Percentiles rank a stretch among this genome's conserved stretches.
These are phyloP conservation scores for Pythium sp. DNA, from an alignment of 352 stramenopile species.

Conservation along the genomic window DNA sequence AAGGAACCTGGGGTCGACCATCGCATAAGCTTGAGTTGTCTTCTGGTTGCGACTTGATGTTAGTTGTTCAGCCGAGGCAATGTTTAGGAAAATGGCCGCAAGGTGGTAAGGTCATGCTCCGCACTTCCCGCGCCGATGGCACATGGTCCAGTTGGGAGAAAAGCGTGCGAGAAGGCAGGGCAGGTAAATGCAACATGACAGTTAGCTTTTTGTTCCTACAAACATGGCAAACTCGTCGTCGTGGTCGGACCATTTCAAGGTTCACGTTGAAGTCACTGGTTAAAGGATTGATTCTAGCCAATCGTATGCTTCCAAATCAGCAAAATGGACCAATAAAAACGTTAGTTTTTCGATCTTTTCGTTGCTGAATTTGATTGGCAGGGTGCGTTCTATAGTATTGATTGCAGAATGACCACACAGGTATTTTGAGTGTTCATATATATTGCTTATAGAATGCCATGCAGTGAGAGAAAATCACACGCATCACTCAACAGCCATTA, in stretches of 20 bases:
- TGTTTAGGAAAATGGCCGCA: not conserved
- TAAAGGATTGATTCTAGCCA: not conserved
- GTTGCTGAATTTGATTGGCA: not conserved
- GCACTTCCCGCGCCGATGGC: not conserved
- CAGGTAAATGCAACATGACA: not conserved
- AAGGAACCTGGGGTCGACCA: conserved; percentile 13
- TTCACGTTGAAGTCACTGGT: not conserved
- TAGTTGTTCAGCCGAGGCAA: not conserved
- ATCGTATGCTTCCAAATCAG: not conserved
- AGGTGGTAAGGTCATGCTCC: not conserved
- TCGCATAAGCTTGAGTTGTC: not conserved
- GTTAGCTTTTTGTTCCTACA: not conserved
- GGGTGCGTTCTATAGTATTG: not conserved
- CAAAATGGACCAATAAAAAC: not conserved
- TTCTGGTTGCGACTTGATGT: not conserved
- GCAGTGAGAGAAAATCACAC: not conserved
- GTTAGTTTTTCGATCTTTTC: not conserved
- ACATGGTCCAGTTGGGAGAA: not conserved
- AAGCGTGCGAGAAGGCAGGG: not conserved
- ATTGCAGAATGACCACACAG: not conserved
- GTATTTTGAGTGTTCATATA: not conserved
- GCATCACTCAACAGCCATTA: not conserved
- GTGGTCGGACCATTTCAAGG: not conserved
- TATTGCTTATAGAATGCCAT: not conserved
- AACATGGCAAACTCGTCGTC: not conserved